Evolutionary conservation across 2,329 filamentous ascomycete species (phyloP).

Genomic region (Colletotrichum navitas): DNA sequence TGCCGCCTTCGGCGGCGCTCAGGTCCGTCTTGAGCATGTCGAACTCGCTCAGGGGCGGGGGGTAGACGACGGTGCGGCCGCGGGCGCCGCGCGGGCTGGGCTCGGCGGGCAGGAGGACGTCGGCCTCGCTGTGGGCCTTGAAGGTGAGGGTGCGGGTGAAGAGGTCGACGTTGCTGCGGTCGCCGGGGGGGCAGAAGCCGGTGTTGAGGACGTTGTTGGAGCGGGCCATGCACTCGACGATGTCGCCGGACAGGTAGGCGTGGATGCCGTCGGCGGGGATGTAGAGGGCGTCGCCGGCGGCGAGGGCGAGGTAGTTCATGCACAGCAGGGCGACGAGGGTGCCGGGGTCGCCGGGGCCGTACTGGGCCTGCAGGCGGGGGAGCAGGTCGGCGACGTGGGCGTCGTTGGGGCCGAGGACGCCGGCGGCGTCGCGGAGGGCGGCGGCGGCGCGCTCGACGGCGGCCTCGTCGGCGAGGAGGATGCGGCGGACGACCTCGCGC

Average conservation of each 20-base stretch:
- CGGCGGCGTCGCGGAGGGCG: constrained; percentile 61
- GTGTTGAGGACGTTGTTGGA: constrained; percentile 81
- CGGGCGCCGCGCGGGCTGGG: constrained; percentile 59
- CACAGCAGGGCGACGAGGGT: constrained; percentile 76
- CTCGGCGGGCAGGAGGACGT: constrained; percentile 63
- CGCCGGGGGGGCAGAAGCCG: constrained; percentile 77
- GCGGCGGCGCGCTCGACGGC: constrained; percentile 66
- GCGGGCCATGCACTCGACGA: constrained; percentile 84
- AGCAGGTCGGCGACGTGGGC: constrained; percentile 74
- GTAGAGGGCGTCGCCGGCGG: constrained; percentile 75
- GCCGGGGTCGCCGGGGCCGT: constrained; percentile 73
- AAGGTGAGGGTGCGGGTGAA: constrained; percentile 76
- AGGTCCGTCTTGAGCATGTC: constrained; percentile 73
- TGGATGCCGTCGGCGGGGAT: constrained; percentile 82
- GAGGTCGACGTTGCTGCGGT: constrained; percentile 73
- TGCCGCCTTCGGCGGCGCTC: constrained; percentile 64
- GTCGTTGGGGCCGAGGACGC: constrained; percentile 60
- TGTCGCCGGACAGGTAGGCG: constrained; percentile 79
- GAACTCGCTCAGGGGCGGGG: constrained; percentile 79
- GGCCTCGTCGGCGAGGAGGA: constrained; percentile 67
- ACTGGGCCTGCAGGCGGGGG: constrained; percentile 74
- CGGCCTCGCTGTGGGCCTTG: constrained; percentile 67
- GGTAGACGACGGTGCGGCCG: constrained; percentile 73
- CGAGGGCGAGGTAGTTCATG: constrained; percentile 80
- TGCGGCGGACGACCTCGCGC: constrained; percentile 64